These are phyloP conservation scores for Phlegmacium glaucopus DNA, from an alignment of 768 basidiomycete genomes.

Conservation along the genomic window DNA sequence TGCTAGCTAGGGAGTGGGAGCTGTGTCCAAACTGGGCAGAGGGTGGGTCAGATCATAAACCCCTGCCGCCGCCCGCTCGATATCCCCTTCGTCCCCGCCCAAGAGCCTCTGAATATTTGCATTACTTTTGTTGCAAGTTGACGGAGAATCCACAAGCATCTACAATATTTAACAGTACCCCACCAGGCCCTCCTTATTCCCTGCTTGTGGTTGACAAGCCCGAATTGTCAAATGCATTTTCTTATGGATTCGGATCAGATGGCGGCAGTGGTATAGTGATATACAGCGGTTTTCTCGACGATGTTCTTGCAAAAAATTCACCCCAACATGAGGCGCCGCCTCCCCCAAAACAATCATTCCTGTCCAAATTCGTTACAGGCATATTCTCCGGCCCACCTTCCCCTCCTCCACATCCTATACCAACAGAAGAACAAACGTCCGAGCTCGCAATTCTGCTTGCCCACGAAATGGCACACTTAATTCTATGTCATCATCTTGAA, in stretches of 20 bases:
- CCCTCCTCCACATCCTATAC: constrained; percentile 41
- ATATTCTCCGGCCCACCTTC: constrained; percentile 33
- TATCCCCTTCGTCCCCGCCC: constrained; percentile 85
- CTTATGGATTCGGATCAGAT: constrained; percentile 91
- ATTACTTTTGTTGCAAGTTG: constrained; percentile 48
- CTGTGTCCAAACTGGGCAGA: constrained; percentile 55
- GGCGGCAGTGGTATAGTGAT: constrained; percentile 93
- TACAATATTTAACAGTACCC: constrained; percentile 37
- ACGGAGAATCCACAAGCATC: constrained; percentile 34
- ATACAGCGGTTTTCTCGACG: constrained; percentile 90
- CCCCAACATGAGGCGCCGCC: constrained; percentile 16
- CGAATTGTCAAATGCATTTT: constrained; percentile 86
- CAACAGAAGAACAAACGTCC: constrained; percentile 79
- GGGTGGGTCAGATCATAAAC: constrained; percentile 43
- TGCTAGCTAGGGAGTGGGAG: constrained; percentile 58
- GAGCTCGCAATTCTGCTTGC: constrained; percentile 89
- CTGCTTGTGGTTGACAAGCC: constrained; percentile 87
- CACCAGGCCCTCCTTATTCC: constrained; percentile 85
- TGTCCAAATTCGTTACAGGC: constrained; percentile 45
- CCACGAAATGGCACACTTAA: constrained; percentile 90
- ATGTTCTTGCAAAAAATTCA: constrained; percentile 60
- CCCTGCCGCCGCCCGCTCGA: constrained; percentile 77
- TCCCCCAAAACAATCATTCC: constrained; percentile 37
- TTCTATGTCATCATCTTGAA: constrained; percentile 90
- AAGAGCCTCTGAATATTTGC: constrained; percentile 70